phyloP scores from a whole-genome alignment of 192 early-diverging fungal genomes.

The Backusella luteola region DNA sequence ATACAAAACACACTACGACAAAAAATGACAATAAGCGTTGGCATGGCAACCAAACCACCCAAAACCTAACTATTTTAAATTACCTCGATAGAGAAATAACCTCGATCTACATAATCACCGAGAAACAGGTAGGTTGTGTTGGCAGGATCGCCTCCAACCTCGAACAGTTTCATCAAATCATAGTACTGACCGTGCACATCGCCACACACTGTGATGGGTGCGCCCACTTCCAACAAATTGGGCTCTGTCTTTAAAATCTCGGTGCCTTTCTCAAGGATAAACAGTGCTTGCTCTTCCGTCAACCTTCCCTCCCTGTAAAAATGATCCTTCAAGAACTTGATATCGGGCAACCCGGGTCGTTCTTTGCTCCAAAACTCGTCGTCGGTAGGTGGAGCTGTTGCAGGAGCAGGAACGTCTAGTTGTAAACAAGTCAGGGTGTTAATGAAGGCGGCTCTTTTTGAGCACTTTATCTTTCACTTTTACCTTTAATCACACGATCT shows the following conservation, averaged over 20 bases:
- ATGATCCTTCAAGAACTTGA: conserved; percentile 84
- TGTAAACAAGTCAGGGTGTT: neutral
- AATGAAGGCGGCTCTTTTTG: neutral
- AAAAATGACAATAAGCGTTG: neutral
- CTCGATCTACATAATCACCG: conserved; percentile 96
- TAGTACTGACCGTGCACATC: conserved; percentile 98
- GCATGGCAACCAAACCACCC: neutral
- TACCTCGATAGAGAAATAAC: conserved; percentile 97
- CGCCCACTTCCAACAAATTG: conserved; percentile 84
- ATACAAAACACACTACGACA: conserved; percentile 82
- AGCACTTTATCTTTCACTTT: neutral
- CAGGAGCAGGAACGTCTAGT: conserved; percentile 56
- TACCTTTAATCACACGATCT: conserved; percentile 80
- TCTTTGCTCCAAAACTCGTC: conserved; percentile 57
- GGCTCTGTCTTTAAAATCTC: conserved; percentile 78
- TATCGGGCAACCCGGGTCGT: conserved; percentile 68
- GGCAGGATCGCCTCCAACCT: conserved; percentile 92
- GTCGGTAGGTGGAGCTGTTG: conserved; percentile 45
- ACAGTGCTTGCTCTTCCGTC: conserved; percentile 87
- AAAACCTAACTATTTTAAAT: neutral
- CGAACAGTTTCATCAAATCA: conserved; percentile 98
- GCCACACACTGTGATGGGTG: conserved; percentile 95
- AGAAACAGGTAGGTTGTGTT: conserved; percentile 91
- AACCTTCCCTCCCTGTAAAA: conserved; percentile 93
- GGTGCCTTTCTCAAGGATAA: conserved; percentile 81